phyloP scores from a whole-genome alignment of 1,284 basidiomycete genomes.

The Tilletiopsis washingtonensis region DNA sequence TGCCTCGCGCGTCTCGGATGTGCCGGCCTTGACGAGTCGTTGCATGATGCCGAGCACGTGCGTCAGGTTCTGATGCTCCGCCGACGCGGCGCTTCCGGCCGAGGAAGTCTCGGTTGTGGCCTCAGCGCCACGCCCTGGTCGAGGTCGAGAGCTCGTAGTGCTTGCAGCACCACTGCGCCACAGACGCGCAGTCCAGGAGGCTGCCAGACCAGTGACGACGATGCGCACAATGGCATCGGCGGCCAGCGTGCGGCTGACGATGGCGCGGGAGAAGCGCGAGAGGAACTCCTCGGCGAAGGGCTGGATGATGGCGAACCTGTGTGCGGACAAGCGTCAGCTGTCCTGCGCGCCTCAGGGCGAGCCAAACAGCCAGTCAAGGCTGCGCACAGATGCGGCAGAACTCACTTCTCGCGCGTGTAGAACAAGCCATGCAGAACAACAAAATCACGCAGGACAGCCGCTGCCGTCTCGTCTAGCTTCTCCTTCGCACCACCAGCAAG shows the following conservation, averaged over 20 bases:
- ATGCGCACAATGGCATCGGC: conserved; percentile 37
- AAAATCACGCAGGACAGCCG: conserved; percentile 5
- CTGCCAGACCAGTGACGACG: conserved; percentile 31
- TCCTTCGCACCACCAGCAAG: background rate
- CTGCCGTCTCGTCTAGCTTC: background rate
- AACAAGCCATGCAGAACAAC: conserved; percentile 36
- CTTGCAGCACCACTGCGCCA: conserved; percentile 12
- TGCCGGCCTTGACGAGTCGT: conserved; percentile 62
- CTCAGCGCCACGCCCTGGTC: no score
- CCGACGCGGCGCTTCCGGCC: background rate
- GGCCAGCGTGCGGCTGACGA: conserved; percentile 18
- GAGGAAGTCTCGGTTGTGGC: no score
- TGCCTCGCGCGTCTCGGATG: conserved; percentile 50
- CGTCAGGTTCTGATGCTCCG: conserved; percentile 61
- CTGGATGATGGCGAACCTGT: no score
- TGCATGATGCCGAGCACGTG: conserved; percentile 68
- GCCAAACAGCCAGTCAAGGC: no score
- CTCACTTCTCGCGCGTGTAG: conserved; percentile 20
- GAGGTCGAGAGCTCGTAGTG: background rate
- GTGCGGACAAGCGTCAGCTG: no score
- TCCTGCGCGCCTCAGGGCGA: no score
- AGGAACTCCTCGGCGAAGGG: no score
- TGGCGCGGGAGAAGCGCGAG: no score
- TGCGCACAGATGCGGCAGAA: background rate
- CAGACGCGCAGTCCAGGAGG: conserved; percentile 29